These are phyloP conservation scores for Iris macrosiphon DNA, from an alignment of 106 monocot genomes.

Conservation along the genomic window DNA sequence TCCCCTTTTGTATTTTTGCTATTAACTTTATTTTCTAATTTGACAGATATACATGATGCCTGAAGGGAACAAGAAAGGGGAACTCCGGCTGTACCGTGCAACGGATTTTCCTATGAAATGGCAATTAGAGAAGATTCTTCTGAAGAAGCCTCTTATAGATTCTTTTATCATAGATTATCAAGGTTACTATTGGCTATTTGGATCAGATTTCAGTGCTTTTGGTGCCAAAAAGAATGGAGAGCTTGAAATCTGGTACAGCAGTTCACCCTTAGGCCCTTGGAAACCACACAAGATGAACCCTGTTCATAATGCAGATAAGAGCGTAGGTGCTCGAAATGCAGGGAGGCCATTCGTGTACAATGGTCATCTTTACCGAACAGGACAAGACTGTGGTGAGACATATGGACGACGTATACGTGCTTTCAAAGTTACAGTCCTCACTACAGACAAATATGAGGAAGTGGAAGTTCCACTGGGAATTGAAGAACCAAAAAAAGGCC, in stretches of 20 bases:
- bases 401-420: conserved; percentile 60
- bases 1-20: not conserved
- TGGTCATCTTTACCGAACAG: conserved; percentile 56
- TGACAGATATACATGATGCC: conserved; percentile 82
- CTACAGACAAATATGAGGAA: conserved; percentile 57
- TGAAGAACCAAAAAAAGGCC: conserved; percentile 57
- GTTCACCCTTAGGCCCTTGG: conserved; percentile 74
- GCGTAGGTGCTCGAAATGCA: conserved; percentile 79
- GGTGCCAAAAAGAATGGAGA: conserved; percentile 68
- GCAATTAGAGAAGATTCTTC: conserved; percentile 69
- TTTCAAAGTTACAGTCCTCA: conserved; percentile 61
- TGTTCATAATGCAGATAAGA: conserved; percentile 42
- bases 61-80: conserved; percentile 78
- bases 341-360: conserved; percentile 78
- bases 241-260: conserved; percentile 81
- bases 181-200: conserved; percentile 67
- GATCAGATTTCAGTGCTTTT: conserved; percentile 66
- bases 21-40: not conserved
- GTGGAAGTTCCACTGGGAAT: conserved; percentile 60
- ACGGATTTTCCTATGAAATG: conserved; percentile 67
- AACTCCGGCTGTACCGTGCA: conserved; percentile 79
- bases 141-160: conserved; percentile 79
- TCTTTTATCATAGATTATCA: conserved; percentile 55
- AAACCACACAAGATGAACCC: conserved; percentile 69
- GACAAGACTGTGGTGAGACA: conserved; percentile 70